Evolutionary conservation across 2,329 filamentous ascomycete genomes (phyloP), one percentile per base, ranked within the genome.

Genomic region (Scedosporium boydii): DNA sequence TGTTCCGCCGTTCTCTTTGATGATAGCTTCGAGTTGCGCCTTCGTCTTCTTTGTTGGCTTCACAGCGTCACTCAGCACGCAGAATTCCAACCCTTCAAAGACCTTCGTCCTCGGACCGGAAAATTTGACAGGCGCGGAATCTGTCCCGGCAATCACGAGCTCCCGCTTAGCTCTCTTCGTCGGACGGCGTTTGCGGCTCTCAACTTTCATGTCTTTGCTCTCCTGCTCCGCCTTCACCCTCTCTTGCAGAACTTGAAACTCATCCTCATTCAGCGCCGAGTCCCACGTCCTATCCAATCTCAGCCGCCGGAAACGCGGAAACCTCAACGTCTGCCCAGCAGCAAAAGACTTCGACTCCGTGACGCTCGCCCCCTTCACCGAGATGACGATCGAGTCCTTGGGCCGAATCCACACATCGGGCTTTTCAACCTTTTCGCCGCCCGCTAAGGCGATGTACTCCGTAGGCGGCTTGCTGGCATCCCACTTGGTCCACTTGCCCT

Each of bases 371-470:
- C 93, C 95, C 74, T 98, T 99, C 65, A 95, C 89, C 55, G 90
- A 88, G 0, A 99, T 69, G 1, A 99, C 91, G 16, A 99, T 75
- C 0, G 93, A 97, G 64, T 98, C 90, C 60, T 84, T 86, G 0
- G 95, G 92, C 41, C 88, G 87, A 69, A 99, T 98, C 93, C 93
- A 99, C 61, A 93, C 84, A 69, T 99, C 93, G 0, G 95, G 95
- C 57, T 82, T 80, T 73, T 98, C 93, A 65, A 83, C 80, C 69
- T 95, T 89, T 7, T 81, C 78, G 12, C 88, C 88, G 9, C 92
- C 91, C 3, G 86, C 93, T 1, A 98, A 83, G 69, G 93, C 89
- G 63, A 99, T 87, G 70, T 87, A 91, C 62, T 89, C 80, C 1
- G 79, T 86, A 0, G 95, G 93, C 1, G 93, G 91, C 51, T 84